These are phyloP conservation scores for Didymosphaeria variabile DNA, from an alignment of 2,329 filamentous ascomycete species.

Conservation along the genomic window DNA sequence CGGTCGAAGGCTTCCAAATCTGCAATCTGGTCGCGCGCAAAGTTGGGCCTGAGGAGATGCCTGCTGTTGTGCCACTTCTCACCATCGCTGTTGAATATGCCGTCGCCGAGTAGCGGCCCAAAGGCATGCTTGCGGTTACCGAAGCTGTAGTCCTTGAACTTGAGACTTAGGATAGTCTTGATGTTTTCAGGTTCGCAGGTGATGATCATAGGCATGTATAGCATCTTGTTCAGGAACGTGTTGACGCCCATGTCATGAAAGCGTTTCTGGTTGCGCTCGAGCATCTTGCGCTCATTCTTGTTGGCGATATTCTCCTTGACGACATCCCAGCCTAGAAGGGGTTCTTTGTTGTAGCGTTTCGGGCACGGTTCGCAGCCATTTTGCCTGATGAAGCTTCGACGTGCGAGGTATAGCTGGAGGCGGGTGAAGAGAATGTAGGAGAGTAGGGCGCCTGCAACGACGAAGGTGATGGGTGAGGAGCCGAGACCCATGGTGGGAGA, in stretches of 20 bases:
- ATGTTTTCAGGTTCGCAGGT: slow-evolving; percentile 60
- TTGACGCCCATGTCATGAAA: slow-evolving; percentile 36
- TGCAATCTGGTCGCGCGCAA: slow-evolving; percentile 61
- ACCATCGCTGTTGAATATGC: slow-evolving; percentile 59
- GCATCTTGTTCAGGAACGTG: slow-evolving; percentile 53
- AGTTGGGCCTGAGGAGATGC: slow-evolving; percentile 63
- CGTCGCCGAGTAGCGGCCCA: slow-evolving; percentile 53
- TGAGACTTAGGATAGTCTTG: slow-evolving; percentile 56
- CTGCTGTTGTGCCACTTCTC: slow-evolving; percentile 51
- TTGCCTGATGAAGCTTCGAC: slow-evolving; percentile 49
- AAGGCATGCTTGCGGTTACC: slow-evolving; percentile 48
- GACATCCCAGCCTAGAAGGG: slow-evolving; percentile 62
- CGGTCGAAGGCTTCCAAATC: slow-evolving; percentile 67
- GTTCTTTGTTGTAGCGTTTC: slow-evolving; percentile 62
- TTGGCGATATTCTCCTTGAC: slow-evolving; percentile 51
- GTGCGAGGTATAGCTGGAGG: slow-evolving; percentile 46
- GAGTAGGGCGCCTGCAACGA: slow-evolving; percentile 42
- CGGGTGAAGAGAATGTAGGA: slow-evolving; percentile 47
- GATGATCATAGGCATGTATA: slow-evolving; percentile 43
- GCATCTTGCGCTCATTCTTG: slow-evolving; percentile 16
- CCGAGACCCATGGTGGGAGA: slow-evolving; percentile 28
- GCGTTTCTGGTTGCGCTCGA: slow-evolving; percentile 33
- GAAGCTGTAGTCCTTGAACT: slow-evolving; percentile 59
- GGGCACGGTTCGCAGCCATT: slow-evolving; percentile 60
- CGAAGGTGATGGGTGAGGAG: slow-evolving; percentile 36